phyloP scores from a whole-genome alignment of 108 stramenopile genomes.

The Cafeteria roenbergensis region DNA sequence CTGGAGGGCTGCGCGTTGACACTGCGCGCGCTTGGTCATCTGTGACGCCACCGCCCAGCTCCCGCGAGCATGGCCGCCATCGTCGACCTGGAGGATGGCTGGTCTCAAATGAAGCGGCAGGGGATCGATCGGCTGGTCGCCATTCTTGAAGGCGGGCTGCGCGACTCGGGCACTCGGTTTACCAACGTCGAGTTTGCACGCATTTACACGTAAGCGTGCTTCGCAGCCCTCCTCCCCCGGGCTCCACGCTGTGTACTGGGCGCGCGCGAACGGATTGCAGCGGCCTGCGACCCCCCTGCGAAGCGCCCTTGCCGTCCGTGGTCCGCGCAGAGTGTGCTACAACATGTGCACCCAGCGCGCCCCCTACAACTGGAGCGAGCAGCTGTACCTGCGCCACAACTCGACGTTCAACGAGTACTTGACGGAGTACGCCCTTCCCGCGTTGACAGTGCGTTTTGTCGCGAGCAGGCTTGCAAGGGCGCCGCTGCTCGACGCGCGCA shows the following conservation, averaged over 20 bases:
- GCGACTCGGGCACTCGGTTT: neutral
- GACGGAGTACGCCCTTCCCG: slow-evolving; percentile 66
- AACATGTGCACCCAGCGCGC: slow-evolving; percentile 98
- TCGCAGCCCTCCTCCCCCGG: too few relatives aligned
- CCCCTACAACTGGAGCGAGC: slow-evolving; percentile 97
- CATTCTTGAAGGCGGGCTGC: neutral
- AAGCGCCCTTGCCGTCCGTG: too few relatives aligned
- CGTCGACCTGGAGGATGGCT: slow-evolving; percentile 15
- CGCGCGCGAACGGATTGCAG: neutral
- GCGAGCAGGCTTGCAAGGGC: too few relatives aligned
- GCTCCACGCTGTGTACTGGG: neutral
- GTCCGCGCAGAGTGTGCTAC: slow-evolving; percentile 75
- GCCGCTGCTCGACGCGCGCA: too few relatives aligned
- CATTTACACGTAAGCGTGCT: neutral
- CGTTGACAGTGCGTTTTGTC: too few relatives aligned
- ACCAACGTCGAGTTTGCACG: neutral
- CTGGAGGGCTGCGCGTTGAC: neutral
- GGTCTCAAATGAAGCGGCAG: slow-evolving; percentile 1
- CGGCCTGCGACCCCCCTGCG: too few relatives aligned
- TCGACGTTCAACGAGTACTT: slow-evolving; percentile 85
- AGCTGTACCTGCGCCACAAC: slow-evolving; percentile 87
- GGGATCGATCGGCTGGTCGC: neutral
- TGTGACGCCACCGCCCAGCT: neutral
- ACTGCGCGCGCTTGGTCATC: neutral
- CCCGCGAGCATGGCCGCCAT: neutral